These are phyloP conservation scores for Colletotrichum sp. DNA, from an alignment of 2,329 filamentous ascomycete genomes.

Conservation along the genomic window DNA sequence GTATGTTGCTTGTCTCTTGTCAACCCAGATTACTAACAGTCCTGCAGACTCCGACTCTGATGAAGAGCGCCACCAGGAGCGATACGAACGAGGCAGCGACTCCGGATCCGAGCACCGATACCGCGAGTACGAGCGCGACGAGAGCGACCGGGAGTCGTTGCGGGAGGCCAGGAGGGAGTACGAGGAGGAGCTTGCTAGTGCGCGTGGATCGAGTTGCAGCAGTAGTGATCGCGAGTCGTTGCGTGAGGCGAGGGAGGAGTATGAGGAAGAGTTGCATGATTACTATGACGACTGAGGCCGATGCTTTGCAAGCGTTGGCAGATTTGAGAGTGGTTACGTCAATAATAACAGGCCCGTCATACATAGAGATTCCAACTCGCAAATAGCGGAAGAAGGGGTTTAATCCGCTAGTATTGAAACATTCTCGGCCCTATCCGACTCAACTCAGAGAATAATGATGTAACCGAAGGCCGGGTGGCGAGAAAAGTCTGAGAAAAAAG, in stretches of 20 bases:
- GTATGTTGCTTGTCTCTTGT: constrained; percentile 42
- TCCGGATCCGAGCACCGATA: constrained; percentile 17
- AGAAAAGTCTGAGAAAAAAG: no score
- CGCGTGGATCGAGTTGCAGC: constrained; percentile 27
- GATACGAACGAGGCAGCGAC: background rate
- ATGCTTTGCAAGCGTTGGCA: no score
- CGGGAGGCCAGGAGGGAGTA: constrained; percentile 30
- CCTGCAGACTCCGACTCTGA: background rate
- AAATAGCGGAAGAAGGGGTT: no score
- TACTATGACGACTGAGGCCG: background rate
- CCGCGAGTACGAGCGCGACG: background rate
- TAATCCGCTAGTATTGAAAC: no score
- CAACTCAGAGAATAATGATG: no score
- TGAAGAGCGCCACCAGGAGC: background rate
- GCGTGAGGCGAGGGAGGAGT: constrained; percentile 54
- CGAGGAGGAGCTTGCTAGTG: constrained; percentile 34
- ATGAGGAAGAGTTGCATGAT: constrained; percentile 46
- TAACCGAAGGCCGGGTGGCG: no score
- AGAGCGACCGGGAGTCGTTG: constrained; percentile 31
- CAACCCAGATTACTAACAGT: fast-evolving
- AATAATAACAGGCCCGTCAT: no score
- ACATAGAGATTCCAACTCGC: no score
- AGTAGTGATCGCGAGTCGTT: constrained; percentile 48
- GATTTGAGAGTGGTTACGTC: no score
- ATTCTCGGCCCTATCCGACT: no score